A percentile compares a stretch with the other conserved stretches of the same genome.
Evolutionary conservation across 805 yeast genomes (phyloP).

Genomic region (Metschnikowia sp.): DNA sequence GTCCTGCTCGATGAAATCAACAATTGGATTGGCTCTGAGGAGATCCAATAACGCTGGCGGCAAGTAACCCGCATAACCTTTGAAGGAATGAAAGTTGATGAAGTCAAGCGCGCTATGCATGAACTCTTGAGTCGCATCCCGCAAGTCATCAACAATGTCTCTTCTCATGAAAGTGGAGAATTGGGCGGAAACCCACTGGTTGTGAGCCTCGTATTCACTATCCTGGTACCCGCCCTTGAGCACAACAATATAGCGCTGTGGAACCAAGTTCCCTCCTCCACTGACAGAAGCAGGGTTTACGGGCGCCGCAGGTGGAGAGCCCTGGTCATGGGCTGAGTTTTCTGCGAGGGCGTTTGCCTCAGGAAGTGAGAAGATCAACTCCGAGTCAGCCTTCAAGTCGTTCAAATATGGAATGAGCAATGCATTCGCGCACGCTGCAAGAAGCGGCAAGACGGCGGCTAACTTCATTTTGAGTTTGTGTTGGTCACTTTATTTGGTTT

Average conservation of each 20-base stretch:
- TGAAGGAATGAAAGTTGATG: conserved; percentile 11
- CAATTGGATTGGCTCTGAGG: conserved; percentile 14
- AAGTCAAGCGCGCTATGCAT: conserved; percentile 7
- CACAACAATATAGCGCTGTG: conserved; percentile 16
- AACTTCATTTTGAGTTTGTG: conserved; percentile 4
- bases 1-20: conserved; percentile 25
- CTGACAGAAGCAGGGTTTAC: neutral
- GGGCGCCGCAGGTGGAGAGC: neutral
- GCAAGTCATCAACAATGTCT: conserved; percentile 18
- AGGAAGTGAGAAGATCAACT: conserved; percentile 7
- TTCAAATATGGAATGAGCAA: conserved; percentile 13
- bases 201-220: conserved; percentile 8
- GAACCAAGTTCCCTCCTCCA: conserved; percentile 2
- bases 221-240: conserved; percentile 13
- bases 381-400: conserved; percentile 6
- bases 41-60: conserved; percentile 16
- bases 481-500: too few relatives aligned
- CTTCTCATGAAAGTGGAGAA: conserved; percentile 17
- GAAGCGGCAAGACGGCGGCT: neutral
- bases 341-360: neutral
- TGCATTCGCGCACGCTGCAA: conserved; percentile 10
- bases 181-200: conserved; percentile 12
- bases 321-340: neutral
- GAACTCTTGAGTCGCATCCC: conserved; percentile 11
- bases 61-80: conserved; percentile 23